Evolutionary conservation across 108 stramenopile genomes (phyloP), one percentile per base, ranked within the genome.

Genomic region (Cyclotella baltica): DNA sequence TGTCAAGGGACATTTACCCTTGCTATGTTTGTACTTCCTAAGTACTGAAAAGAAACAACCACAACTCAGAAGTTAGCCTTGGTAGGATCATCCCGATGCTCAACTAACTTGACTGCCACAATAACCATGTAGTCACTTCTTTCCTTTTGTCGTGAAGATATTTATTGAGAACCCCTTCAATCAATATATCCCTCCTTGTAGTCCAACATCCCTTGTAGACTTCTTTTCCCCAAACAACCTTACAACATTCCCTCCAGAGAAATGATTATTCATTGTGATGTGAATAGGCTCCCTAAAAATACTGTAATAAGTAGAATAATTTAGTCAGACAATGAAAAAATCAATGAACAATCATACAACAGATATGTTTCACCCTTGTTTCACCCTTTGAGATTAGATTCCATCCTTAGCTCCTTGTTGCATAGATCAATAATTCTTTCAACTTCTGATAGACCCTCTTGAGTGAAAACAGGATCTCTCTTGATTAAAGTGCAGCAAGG

Each of bases 11-110:
- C 48, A 55, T 75, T 75, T 35, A 75, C 74, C 18, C n/a, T 66
- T 29, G 63, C 15, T 22, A 75, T 66, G 35, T 75, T 65, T 25
- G 30, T 33, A 5, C 33, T 10, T 53, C 56, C 56, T 27, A 63
- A 66, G 9, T 38, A 65, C 64, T 75, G 74, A 35, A 75, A 75
- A 11, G 63, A 65, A 29, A 65, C 63, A 47, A 65, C 63, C 30
- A 65, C 63, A 25, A 28, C 52, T 30, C 23, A 20, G 35, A 48
- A 75, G 22, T 38, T 19, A 10, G 62, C 34, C 62, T 47, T 33
- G 4, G 22, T 46, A 8, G 40, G 43, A 10, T 37, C 38, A 11
- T 40, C 64, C 18, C n/a, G 40, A 5, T 36, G 64, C 20, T 16
- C 19, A 8, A 53, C 35, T 23, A 56, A 20, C 36, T 78, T 78